Percentiles rank a stretch among this genome's conserved stretches.
These are phyloP conservation scores for Gymnopilus junonius DNA, from an alignment of 768 basidiomycete genomes.

Conservation along the genomic window DNA sequence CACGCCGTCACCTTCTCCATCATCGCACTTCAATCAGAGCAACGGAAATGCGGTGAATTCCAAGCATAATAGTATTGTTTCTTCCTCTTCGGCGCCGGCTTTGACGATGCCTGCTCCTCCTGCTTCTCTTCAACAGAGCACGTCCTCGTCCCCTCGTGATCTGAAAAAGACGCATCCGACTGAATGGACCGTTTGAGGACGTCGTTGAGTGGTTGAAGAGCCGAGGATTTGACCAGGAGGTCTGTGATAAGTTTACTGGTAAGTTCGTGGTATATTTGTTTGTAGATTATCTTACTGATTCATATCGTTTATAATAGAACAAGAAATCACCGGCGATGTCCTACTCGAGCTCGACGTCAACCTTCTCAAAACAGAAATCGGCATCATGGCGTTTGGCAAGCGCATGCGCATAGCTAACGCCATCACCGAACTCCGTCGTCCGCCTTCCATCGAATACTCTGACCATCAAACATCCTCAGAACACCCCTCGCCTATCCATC, in stretches of 20 bases:
- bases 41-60: too few species aligned
- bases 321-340: slow-evolving; percentile 98
- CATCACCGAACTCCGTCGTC: slow-evolving; percentile 83
- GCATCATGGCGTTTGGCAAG: slow-evolving; percentile 92
- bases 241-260: slow-evolving; percentile 89
- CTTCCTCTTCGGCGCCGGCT: slow-evolving; percentile 24
- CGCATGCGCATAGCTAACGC: slow-evolving; percentile 92
- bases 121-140: too few species aligned
- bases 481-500: slow-evolving; percentile 34
- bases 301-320: too few species aligned
- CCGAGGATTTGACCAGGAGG: slow-evolving; percentile 84
- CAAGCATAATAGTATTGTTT: slow-evolving; percentile 46
- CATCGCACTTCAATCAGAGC: slow-evolving; percentile 20
- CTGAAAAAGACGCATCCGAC: slow-evolving; percentile 52
- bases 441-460: slow-evolving; percentile 63
- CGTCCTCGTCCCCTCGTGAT: too few species aligned
- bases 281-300: too few species aligned
- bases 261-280: too few species aligned
- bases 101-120: slow-evolving; percentile 12
- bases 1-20: slow-evolving; percentile 25
- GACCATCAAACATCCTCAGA: slow-evolving; percentile 38
- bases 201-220: slow-evolving; percentile 87
- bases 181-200: slow-evolving; percentile 87
- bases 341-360: slow-evolving; percentile 92
- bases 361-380: slow-evolving; percentile 91